phyloP scores from a whole-genome alignment of 257 asterid species.

The Anisodus tanguticus region DNA sequence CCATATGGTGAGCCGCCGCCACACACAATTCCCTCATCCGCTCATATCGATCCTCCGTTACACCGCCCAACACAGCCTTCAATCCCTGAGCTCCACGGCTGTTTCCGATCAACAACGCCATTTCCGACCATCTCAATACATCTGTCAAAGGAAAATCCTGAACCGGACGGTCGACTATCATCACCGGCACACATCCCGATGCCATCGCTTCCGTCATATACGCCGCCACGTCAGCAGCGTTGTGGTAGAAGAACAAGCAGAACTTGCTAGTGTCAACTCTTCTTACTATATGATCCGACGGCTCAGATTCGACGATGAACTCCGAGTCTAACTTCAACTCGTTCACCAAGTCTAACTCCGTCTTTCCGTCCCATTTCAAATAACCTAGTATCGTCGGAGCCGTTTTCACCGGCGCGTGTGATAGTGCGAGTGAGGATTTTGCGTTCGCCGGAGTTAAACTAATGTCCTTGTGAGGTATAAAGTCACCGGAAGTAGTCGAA shows the following conservation, averaged over 20 bases:
- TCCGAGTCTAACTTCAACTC: slow-evolving; percentile 54
- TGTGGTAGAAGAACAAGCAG: slow-evolving; percentile 58
- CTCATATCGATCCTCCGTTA: slow-evolving; percentile 51
- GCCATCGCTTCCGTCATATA: slow-evolving; percentile 69
- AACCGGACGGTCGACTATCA: slow-evolving; percentile 76
- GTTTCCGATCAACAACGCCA: slow-evolving; percentile 56
- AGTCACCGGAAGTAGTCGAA: too few species aligned
- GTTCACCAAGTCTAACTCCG: slow-evolving; percentile 50
- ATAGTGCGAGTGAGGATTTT: slow-evolving; percentile 24
- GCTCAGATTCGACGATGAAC: slow-evolving; percentile 52
- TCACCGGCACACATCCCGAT: slow-evolving; percentile 81
- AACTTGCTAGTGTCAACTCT: slow-evolving; percentile 54
- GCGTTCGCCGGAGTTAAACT: too few species aligned
- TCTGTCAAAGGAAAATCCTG: slow-evolving; percentile 93
- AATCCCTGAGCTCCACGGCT: slow-evolving; percentile 57
- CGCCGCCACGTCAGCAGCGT: slow-evolving; percentile 48
- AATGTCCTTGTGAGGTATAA: too few species aligned
- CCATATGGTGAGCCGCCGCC: slow-evolving; percentile 73
- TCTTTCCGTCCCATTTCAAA: slow-evolving; percentile 59
- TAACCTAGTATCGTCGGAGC: slow-evolving; percentile 49
- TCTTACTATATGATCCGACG: slow-evolving; percentile 36
- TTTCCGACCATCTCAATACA: slow-evolving; percentile 71
- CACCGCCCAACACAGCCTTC: slow-evolving; percentile 58
- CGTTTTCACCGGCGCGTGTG: slow-evolving; percentile 30
- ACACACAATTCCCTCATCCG: slow-evolving; percentile 59